A percentile compares a stretch with the other conserved stretches of the same genome.
These are phyloP conservation scores for Xylariaceae sp. DNA, from an alignment of 2,329 filamentous ascomycete genomes.

Conservation along the genomic window DNA sequence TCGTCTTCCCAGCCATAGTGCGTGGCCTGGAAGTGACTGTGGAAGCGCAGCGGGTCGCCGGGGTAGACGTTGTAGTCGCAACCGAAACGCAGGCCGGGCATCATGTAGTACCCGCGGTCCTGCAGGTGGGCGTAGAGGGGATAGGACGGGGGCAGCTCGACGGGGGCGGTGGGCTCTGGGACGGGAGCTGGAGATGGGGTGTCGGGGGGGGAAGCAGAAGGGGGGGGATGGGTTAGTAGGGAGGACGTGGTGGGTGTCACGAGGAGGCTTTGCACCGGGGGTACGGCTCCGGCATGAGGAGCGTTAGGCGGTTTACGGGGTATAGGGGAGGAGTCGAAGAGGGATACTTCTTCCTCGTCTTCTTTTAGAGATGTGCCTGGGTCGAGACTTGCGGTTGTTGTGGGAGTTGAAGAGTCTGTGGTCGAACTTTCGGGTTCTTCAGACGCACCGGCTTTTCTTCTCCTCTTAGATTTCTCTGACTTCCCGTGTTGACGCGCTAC, in stretches of 20 bases:
- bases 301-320: conserved; percentile 2
- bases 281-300: conserved; percentile 1
- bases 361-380: no score
- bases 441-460: conserved; percentile 5
- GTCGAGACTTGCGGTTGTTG: conserved; percentile 2
- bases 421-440: background rate
- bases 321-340: conserved; percentile 13
- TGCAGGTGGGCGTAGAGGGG: conserved; percentile 80
- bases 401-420: no score
- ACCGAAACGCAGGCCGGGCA: conserved; percentile 89
- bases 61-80: conserved; percentile 94
- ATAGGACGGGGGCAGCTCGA: conserved; percentile 50
- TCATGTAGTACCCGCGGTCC: conserved; percentile 75
- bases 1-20: conserved; percentile 83
- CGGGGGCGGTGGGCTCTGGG: conserved; percentile 4
- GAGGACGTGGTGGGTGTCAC: conserved; percentile 34
- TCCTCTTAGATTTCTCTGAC: conserved; percentile 12
- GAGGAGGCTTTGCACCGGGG: conserved; percentile 11
- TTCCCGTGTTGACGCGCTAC: conserved; percentile 5
- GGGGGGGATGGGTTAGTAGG: no score
- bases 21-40: conserved; percentile 90
- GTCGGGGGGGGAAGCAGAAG: background rate
- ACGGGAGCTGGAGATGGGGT: background rate
- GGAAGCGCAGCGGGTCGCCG: conserved; percentile 89
- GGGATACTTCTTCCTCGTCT: conserved; percentile 4